Base-by-base conservation (phyloP, 306 rosid species). In the Datisca glomerata region DNA sequence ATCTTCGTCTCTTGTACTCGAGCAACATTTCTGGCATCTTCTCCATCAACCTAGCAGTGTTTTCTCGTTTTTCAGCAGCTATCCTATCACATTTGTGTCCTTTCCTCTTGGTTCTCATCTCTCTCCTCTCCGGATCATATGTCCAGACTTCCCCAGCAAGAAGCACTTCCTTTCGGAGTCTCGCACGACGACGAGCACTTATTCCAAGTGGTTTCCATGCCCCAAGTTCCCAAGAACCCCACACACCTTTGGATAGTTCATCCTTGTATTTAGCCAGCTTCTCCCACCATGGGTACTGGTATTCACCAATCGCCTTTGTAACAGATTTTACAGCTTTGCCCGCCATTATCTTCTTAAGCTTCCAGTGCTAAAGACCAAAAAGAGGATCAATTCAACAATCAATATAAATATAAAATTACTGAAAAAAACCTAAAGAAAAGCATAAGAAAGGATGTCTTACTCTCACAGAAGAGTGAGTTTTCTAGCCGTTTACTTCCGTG, bases 221-320 rank as follows among this genome's bases (percentile, higher is more conserved):
- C 39, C 94, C 94, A n/a, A 82, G 66, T 38, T 82, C 76, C 94
- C 94, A 82, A 54, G 71, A 82, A 32, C 94, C 94, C 89, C 89
- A 78, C 4, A 75, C 80, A 24, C 94, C 94, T 64, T 79, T 83
- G 43, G 92, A 66, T 41, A 83, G 70, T 40, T 83, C 91, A 46
- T 64, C 64, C 66, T 70, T 68, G 51, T 78, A 71, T 39, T 74
- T 81, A 8, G 3, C 58, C 42, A 78, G 40, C 72, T 81, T 78
- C 71, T 78, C 87, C 6, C 70, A 76, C 94, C 87, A 82, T 8
- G 85, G 94, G 44, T 74, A 77, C 31, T 78, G 87, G 67, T 68
- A 78, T 21, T 64, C 87, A 13, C 66, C 79, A n/a, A 82, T 47
- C 5, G 59, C 67, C 70, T 75, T 79, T 4, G 44, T 82, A 21